These are phyloP conservation scores for Alternaria consortialis DNA, from an alignment of 2,329 filamentous ascomycete genomes.

Conservation along the genomic window DNA sequence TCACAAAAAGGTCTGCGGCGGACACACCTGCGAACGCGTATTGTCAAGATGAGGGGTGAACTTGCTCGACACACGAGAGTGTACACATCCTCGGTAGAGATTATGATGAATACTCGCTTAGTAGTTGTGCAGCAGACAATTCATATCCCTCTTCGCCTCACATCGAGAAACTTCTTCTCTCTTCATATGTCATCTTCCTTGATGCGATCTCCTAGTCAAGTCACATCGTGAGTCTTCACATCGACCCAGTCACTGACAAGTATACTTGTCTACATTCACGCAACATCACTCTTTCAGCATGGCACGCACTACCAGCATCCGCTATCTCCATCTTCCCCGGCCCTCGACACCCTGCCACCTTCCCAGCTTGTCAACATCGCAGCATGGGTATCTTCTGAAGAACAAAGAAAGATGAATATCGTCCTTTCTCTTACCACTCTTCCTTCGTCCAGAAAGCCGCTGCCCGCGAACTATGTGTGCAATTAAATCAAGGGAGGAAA, in stretches of 20 bases:
- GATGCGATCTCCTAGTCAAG: no score
- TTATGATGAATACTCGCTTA: no score
- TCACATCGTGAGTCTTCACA: not conserved
- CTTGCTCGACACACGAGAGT: no score
- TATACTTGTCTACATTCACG: not conserved
- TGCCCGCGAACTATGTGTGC: not conserved
- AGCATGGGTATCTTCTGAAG: not conserved
- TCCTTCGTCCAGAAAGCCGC: not conserved
- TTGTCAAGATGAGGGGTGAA: no score
- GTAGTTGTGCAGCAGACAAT: no score
- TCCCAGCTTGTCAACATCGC: no score
- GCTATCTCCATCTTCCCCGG: not conserved
- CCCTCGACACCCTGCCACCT: not conserved
- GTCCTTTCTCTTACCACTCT: not conserved
- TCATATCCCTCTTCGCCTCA: no score
- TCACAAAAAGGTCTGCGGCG: no score
- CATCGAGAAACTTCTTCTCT: no score
- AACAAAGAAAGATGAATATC: not conserved
- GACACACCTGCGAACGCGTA: no score
- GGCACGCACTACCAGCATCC: not conserved
- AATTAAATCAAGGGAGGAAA: not conserved
- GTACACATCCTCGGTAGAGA: no score
- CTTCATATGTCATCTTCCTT: no score
- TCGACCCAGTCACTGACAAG: not conserved
- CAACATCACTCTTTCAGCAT: not conserved